Base-by-base conservation (phyloP, 306 rosid genomes). In the Prunus dulcis region DNA sequence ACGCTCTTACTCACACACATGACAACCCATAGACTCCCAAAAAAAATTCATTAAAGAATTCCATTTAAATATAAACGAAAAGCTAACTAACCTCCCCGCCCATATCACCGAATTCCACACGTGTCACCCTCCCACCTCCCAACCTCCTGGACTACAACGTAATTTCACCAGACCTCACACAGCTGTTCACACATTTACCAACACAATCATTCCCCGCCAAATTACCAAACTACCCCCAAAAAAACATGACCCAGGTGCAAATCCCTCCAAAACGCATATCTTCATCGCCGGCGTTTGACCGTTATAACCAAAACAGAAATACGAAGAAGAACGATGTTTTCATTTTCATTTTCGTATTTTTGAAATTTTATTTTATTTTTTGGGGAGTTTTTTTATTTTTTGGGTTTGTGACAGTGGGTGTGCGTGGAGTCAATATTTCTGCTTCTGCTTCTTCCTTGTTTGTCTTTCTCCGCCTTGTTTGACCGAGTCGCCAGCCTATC, bases 401-500 rank as follows among this genome's bases (percentile, higher is more conserved):
- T 69, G 15, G 3, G 28, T 41, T 13, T 23, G 76, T 57, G 67
- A 50, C 64, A 56, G 46, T 7, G 58, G 18, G 45, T 2, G 28
- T 9, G 69, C 41, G 63, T 63, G 34, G 76, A 63, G 76, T 76
- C 61, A 62, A 73, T 71, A 10, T 20, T 65, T 43, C 58, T 22
- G 60, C 30, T 30, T 71, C 49, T 22, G 74, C 30, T 66, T 22
- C 25, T 22, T 57, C 38, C 57, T 27, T 22, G 57, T 27, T 38
- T 76, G 20, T 55, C 72, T 41, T 77, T 80, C 84, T 68, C 80
- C 78, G 78, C 89, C 86, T 78, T 85, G 55, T 82, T 88, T 92
- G 97, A 92, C 91, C 81, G 72, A 87, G 85, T 87, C 85, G 77
- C 86, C 75, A 73, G 73, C 78, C 86, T 52, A 52, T 67, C 47